Base-by-base conservation (phyloP, 371 early-diverging fungal genomes). In the Rhizopus sp. region DNA sequence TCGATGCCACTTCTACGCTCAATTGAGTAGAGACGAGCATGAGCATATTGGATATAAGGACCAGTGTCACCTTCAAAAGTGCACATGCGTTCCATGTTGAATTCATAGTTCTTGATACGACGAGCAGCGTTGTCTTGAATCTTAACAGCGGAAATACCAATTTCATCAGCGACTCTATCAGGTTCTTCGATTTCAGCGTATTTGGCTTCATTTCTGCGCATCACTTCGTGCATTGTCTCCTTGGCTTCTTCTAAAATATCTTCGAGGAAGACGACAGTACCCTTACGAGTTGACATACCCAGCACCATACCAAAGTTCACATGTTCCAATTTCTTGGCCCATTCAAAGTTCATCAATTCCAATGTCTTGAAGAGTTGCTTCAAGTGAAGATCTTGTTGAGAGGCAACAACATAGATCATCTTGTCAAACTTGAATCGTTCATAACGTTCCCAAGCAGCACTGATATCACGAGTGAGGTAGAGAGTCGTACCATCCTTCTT, bases 31-130 rank as follows among this genome's bases (percentile, higher is more conserved):
- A 97, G 82, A 71, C 99, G 96, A 40, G 97, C 91, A 77, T 97
- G 95, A 37, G 98, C 94, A 70, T 92, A 99, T 83, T 99, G 99
- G 16, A 99, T 84, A 78, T 99, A 99, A 42, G 99, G 98, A 13
- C 99, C 99, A 49, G 99, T 99, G 72, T 97, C 97, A 53, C 99
- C 99, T 75, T 98, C 98, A 68, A 97, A 97, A 57, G 90, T 85
- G 71, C 96, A 90, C 92, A 99, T 97, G 59, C 97, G 90, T 58
- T 84, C 83, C 90, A 94, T 94, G 75, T 96, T 87, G 73, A 99
- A 99, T 45, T 89, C 90, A 69, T 99, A 99, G 83, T 98, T 98
- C 82, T 95, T 96, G 70, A 94, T 81, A 66, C 99, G 90, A 68
- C 92, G 91, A 38, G 99, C 96, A 30, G 88, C 72, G 83, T 99